Percentiles rank a stretch among this genome's conserved stretches.
Evolutionary conservation across 2,329 filamentous ascomycete genomes (phyloP).

Genomic region (Coleophoma crateriformis): DNA sequence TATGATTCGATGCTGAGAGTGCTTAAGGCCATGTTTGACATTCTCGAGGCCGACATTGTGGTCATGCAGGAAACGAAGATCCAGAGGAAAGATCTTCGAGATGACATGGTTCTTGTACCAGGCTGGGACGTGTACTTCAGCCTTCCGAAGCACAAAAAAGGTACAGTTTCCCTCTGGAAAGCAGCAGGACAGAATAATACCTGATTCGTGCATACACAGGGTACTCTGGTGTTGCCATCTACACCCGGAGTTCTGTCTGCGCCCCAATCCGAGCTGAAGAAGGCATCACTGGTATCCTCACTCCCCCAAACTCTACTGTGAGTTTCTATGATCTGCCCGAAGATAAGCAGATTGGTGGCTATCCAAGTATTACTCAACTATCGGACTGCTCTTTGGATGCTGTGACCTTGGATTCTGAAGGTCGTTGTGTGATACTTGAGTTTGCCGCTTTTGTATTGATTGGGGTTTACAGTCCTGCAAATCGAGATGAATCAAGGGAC

Average conservation of each 20-base stretch:
- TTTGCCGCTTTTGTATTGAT: conserved; percentile 93
- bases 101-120: conserved; percentile 92
- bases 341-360: conserved; percentile 80
- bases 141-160: conserved; percentile 89
- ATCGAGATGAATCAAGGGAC: conserved; percentile 76
- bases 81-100: conserved; percentile 81
- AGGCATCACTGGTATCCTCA: conserved; percentile 80
- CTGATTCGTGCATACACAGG: conserved; percentile 43
- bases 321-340: conserved; percentile 70
- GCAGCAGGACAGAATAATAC: conserved; percentile 4
- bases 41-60: conserved; percentile 85
- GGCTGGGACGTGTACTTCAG: conserved; percentile 98
- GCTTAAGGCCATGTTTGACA: conserved; percentile 81
- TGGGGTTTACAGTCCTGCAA: conserved; percentile 88
- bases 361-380: conserved; percentile 68
- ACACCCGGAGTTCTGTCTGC: conserved; percentile 83
- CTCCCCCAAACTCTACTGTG: conserved; percentile 63
- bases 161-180: conserved; percentile 33
- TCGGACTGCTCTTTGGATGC: conserved; percentile 59
- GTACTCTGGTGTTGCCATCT: conserved; percentile 93
- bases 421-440: conserved; percentile 83
- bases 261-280: conserved; percentile 87
- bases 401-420: conserved; percentile 76
- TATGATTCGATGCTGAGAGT: neutral
- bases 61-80: conserved; percentile 97